Conservation (phyloP, 2,329 filamentous ascomycete genomes). For the Diaporthe australafricana region DNA sequence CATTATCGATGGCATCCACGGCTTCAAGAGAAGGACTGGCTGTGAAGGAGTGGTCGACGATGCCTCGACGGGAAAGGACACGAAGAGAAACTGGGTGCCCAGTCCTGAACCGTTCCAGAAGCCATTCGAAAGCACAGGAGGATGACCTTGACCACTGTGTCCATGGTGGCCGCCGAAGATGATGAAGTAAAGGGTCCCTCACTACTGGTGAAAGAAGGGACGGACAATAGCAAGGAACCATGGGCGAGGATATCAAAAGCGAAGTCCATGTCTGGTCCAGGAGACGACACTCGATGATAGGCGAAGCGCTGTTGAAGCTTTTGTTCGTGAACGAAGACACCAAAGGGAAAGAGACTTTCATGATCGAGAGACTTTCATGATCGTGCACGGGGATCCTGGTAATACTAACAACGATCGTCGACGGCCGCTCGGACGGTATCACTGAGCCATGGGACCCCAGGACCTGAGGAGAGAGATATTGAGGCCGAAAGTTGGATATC, state of each 20-base stretch:
- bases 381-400: no score
- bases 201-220: conserved; percentile 20
- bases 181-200: neutral
- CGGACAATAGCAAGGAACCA: neutral
- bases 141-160: neutral
- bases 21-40: neutral
- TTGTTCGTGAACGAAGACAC: neutral
- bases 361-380: no score
- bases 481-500: neutral
- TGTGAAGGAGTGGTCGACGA: neutral
- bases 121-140: neutral
- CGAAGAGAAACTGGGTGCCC: neutral
- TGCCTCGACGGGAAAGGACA: neutral
- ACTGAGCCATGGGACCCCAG: neutral
- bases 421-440: no score
- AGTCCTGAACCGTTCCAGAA: neutral
- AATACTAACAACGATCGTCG: no score
- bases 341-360: neutral
- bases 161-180: neutral
- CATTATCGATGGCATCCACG: neutral
- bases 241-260: no score
- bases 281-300: neutral
- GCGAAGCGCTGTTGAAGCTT: neutral
- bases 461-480: neutral
- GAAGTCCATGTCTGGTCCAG: neutral